These are phyloP conservation scores for Cercophora samala DNA, from an alignment of 495 filamentous ascomycete genomes.

Conservation along the genomic window DNA sequence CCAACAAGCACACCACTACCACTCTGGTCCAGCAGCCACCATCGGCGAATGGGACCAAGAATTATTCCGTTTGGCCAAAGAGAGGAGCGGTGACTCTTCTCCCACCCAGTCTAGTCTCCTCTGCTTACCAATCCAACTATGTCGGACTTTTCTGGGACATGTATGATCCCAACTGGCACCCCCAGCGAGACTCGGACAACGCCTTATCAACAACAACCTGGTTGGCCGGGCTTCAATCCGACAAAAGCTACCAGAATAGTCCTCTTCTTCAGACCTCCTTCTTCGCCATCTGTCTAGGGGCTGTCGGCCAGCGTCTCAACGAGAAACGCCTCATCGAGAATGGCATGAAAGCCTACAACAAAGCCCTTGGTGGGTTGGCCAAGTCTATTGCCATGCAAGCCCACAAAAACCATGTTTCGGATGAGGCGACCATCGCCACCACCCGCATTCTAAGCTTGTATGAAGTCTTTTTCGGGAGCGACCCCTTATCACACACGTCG, in stretches of 20 bases:
- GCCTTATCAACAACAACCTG: background rate
- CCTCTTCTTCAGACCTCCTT: background rate
- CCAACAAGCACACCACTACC: background rate
- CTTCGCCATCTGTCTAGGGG: background rate
- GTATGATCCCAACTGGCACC: background rate
- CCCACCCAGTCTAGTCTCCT: background rate
- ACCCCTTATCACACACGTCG: background rate
- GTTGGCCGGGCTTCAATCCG: background rate
- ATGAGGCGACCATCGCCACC: background rate
- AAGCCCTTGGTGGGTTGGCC: background rate
- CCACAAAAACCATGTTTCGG: background rate
- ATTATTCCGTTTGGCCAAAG: background rate
- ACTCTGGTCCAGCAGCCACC: background rate
- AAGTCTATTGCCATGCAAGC: background rate
- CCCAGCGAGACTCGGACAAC: background rate
- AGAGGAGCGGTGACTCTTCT: background rate
- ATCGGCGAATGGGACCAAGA: background rate
- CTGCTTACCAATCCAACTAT: slow-evolving; percentile 3
- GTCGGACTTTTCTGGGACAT: slow-evolving; percentile 1
- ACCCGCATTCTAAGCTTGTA: slow-evolving; percentile 4
- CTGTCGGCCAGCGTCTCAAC: background rate
- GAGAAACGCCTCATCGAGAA: background rate
- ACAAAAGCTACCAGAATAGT: background rate
- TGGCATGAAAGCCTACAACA: slow-evolving; percentile 5
- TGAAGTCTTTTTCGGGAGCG: slow-evolving; percentile 8